A percentile compares a stretch with the other conserved stretches of the same genome.
phyloP scores from a whole-genome alignment of 352 stramenopile genomes.

The Blastocystis sp. region DNA sequence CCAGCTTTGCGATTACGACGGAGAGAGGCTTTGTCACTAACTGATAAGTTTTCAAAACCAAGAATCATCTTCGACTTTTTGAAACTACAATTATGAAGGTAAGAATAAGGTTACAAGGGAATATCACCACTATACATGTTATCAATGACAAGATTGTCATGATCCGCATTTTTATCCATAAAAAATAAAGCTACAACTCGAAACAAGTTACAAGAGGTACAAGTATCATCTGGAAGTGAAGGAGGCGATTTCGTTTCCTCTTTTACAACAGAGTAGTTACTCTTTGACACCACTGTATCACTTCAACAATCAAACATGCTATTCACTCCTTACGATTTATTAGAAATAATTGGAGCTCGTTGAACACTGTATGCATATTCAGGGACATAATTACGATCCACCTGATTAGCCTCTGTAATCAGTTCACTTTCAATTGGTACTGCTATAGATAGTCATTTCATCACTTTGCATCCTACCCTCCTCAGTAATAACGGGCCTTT shows the following conservation, averaged over 20 bases:
- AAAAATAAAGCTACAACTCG: neutral
- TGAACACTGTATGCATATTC: too few relatives aligned
- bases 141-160: constrained; percentile 35
- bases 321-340: too few relatives aligned
- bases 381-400: too few relatives aligned
- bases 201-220: neutral
- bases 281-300: too few relatives aligned
- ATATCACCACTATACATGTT: constrained; percentile 13
- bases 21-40: neutral
- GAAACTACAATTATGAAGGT: neutral
- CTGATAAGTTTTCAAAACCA: neutral
- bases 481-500: neutral
- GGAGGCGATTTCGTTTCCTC: neutral
- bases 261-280: too few relatives aligned
- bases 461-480: neutral
- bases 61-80: constrained; percentile 44
- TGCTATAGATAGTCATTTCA: too few relatives aligned
- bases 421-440: too few relatives aligned
- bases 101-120: neutral
- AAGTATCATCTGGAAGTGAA: neutral
- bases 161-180: constrained; percentile 2
- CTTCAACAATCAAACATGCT: too few relatives aligned
- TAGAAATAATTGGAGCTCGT: too few relatives aligned
- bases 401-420: too few relatives aligned
- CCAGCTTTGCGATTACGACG: neutral